Conservation (phyloP, 2,329 filamentous ascomycete genomes). For the Phaeoacremonium minimum region DNA sequence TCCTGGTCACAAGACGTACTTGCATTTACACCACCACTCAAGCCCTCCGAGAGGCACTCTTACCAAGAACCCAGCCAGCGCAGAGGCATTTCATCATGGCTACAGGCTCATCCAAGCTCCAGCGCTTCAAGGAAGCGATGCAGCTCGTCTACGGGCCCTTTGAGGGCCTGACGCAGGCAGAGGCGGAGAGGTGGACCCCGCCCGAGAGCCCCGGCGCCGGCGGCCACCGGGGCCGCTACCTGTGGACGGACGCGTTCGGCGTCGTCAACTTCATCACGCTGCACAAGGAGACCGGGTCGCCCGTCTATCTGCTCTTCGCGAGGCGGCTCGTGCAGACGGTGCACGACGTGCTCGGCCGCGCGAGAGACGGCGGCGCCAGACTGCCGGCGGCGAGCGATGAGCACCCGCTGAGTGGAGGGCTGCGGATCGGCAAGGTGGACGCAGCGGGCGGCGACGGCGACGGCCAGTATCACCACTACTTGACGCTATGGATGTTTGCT, state of each 20-base stretch:
- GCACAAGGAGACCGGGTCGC: conserved; percentile 27
- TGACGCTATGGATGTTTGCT: conserved; percentile 61
- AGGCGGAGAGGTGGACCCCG: conserved; percentile 35
- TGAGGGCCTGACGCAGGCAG: conserved; percentile 11
- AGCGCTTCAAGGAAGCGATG: conserved; percentile 30
- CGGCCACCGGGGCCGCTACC: conserved; percentile 52
- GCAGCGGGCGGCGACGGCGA: conserved; percentile 46
- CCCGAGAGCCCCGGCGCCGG: conserved; percentile 39
- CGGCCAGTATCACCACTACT: conserved; percentile 59
- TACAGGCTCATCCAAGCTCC: conserved; percentile 1
- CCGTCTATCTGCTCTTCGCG: conserved; percentile 43
- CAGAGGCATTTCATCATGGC: too few relatives aligned
- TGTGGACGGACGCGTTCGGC: conserved; percentile 59
- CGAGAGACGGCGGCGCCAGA: conserved; percentile 38
- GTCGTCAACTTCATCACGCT: conserved; percentile 56
- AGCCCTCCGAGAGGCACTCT: too few relatives aligned
- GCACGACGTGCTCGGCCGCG: conserved; percentile 47
- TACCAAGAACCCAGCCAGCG: too few relatives aligned
- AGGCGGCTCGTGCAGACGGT: conserved; percentile 42
- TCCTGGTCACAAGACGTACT: too few relatives aligned
- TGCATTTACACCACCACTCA: too few relatives aligned
- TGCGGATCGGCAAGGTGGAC: conserved; percentile 53
- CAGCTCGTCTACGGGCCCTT: conserved; percentile 29
- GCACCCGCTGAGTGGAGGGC: conserved; percentile 47
- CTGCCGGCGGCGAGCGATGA: conserved; percentile 47